A percentile compares a stretch with the other conserved stretches of the same genome.
phyloP scores from a whole-genome alignment of 768 basidiomycete species.

The Pholiota molesta region DNA sequence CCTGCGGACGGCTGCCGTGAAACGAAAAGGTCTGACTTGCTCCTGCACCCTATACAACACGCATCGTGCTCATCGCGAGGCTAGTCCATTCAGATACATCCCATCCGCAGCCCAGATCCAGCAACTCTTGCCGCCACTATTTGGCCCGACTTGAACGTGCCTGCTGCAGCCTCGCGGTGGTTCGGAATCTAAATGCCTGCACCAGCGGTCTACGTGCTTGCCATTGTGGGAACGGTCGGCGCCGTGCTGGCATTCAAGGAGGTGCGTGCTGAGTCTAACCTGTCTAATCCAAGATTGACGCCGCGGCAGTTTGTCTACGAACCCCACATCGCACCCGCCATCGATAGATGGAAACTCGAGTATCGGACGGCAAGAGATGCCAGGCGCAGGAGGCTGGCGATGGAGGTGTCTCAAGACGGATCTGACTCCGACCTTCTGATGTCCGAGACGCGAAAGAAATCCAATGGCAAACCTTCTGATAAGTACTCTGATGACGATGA shows the following conservation, averaged over 20 bases:
- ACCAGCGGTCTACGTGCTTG: slow-evolving; percentile 53
- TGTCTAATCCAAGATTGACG: not conserved
- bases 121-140: not conserved
- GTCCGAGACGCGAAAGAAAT: slow-evolving; percentile 22
- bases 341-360: slow-evolving; percentile 52
- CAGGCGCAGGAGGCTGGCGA: slow-evolving; percentile 17
- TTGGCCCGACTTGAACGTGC: not conserved
- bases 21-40: slow-evolving; percentile 7
- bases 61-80: not conserved
- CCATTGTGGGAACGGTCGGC: slow-evolving; percentile 51
- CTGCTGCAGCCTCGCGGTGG: slow-evolving; percentile 6
- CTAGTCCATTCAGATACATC: not conserved
- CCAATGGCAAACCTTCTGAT: slow-evolving; percentile 21
- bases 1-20: not conserved
- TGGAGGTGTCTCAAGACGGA: slow-evolving; percentile 12
- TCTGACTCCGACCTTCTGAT: slow-evolving; percentile 19
- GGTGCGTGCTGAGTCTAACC: slow-evolving; percentile 32
- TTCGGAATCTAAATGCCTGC: slow-evolving; percentile 30
- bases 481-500: slow-evolving; percentile 15
- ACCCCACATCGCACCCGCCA: slow-evolving; percentile 64
- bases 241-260: slow-evolving; percentile 60
- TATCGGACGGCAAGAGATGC: slow-evolving; percentile 30
- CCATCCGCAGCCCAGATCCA: not conserved
- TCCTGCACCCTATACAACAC: not conserved
- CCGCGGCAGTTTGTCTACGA: slow-evolving; percentile 63